Conservation (phyloP, 2,329 filamentous ascomycete species). For the Camillea tinctor region DNA sequence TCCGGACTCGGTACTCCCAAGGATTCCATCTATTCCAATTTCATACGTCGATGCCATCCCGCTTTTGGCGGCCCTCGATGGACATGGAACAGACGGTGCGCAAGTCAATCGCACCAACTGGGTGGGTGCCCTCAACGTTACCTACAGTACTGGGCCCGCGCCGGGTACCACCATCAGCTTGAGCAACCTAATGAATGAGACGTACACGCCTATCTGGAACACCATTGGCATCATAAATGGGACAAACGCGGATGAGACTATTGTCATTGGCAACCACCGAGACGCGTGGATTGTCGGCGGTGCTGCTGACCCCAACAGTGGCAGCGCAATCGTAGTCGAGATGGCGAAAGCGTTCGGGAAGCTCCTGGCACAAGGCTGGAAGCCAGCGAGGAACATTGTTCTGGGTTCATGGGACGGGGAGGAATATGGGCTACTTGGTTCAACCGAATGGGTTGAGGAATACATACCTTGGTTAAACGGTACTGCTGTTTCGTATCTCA, state of each 20-base stretch:
- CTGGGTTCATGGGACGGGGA: conserved; percentile 71
- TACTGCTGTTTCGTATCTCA: conserved; percentile 73
- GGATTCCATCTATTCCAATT: conserved; percentile 78
- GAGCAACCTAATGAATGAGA: conserved; percentile 68
- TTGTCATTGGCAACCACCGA: conserved; percentile 77
- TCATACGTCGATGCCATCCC: conserved; percentile 76
- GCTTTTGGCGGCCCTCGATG: conserved; percentile 74
- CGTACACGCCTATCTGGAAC: conserved; percentile 71
- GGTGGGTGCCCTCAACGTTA: conserved; percentile 51
- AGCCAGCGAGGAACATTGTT: conserved; percentile 74
- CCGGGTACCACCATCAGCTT: conserved; percentile 62
- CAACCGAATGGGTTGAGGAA: conserved; percentile 86
- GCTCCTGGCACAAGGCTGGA: conserved; percentile 73
- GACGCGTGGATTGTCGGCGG: conserved; percentile 86
- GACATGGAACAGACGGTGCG: conserved; percentile 66
- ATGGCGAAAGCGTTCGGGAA: conserved; percentile 70
- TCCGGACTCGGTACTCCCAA: conserved; percentile 61
- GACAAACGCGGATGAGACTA: conserved; percentile 69
- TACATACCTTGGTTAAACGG: conserved; percentile 72
- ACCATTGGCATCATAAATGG: conserved; percentile 81
- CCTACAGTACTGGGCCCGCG: conserved; percentile 44
- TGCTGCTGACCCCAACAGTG: conserved; percentile 80
- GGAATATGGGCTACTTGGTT: conserved; percentile 78
- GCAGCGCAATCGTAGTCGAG: conserved; percentile 74
- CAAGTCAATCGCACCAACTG: conserved; percentile 61